Evolutionary conservation across 2,329 filamentous ascomycete genomes (phyloP).

Genomic region (Fusarium redolens): DNA sequence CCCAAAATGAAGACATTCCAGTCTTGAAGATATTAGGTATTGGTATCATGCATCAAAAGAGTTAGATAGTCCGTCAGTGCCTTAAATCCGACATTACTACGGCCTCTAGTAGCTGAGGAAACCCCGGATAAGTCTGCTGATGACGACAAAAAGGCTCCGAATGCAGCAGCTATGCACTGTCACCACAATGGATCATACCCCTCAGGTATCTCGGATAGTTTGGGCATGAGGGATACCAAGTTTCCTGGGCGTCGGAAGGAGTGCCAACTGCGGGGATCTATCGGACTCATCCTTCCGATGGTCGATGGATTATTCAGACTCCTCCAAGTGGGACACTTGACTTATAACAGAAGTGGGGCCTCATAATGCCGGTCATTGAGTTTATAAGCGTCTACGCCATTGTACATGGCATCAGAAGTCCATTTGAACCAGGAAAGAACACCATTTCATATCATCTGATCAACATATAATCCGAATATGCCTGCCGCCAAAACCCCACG

Average conservation of each 20-base stretch:
- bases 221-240: neutral
- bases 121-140: neutral
- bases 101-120: neutral
- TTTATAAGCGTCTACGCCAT: neutral
- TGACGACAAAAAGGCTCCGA: neutral
- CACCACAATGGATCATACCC: no score
- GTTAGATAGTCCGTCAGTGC: neutral
- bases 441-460: no score
- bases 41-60: neutral
- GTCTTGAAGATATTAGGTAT: fast-evolving
- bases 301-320: neutral
- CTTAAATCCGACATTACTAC: neutral
- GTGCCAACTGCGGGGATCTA: neutral
- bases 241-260: neutral
- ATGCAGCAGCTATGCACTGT: no score
- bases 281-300: neutral
- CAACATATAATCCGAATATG: neutral
- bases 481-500: neutral
- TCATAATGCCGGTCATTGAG: neutral
- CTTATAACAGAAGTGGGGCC: neutral
- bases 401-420: neutral
- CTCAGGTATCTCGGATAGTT: neutral
- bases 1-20: fast-evolving
- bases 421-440: neutral
- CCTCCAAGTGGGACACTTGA: neutral